Conservation (phyloP, 495 filamentous ascomycete species). For the Stereocaulon alpinum region DNA sequence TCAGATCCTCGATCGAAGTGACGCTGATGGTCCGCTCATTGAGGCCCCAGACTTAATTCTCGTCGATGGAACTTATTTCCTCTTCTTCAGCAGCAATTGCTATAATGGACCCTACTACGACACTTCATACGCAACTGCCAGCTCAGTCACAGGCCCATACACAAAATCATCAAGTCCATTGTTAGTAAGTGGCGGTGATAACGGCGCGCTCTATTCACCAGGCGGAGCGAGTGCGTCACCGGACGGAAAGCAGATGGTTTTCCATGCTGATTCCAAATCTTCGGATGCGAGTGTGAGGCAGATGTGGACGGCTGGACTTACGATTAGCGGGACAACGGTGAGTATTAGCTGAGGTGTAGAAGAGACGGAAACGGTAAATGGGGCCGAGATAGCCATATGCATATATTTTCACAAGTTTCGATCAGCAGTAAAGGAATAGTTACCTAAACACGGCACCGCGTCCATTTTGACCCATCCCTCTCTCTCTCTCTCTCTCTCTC, state of each 20-base stretch:
- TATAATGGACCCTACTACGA: conserved; percentile 40
- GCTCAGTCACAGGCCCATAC: conserved; percentile 36
- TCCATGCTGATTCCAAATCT: conserved; percentile 34
- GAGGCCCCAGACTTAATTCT: conserved; percentile 46
- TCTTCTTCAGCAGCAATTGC: conserved; percentile 48
- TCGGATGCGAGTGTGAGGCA: conserved; percentile 31
- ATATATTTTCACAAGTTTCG: no score
- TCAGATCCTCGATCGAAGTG: conserved; percentile 38
- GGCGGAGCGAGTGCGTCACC: conserved; percentile 36
- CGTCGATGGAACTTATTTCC: conserved; percentile 39
- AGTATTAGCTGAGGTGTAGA: conserved; percentile 10
- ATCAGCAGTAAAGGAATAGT: background rate
- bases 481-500: no score
- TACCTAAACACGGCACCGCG: background rate
- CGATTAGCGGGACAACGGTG: conserved; percentile 24
- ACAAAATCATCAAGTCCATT: conserved; percentile 29
- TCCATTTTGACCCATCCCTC: background rate
- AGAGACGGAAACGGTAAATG: background rate
- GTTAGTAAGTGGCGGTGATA: conserved; percentile 32
- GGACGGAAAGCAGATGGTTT: conserved; percentile 34
- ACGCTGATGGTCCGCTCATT: conserved; percentile 42
- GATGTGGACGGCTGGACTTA: conserved; percentile 31
- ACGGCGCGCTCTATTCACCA: conserved; percentile 33
- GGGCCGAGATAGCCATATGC: background rate
- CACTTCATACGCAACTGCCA: conserved; percentile 41